A percentile compares a stretch with the other conserved stretches of the same genome.
phyloP scores from a whole-genome alignment of 208 protist genomes.

The Wallacemonas rigidus region DNA sequence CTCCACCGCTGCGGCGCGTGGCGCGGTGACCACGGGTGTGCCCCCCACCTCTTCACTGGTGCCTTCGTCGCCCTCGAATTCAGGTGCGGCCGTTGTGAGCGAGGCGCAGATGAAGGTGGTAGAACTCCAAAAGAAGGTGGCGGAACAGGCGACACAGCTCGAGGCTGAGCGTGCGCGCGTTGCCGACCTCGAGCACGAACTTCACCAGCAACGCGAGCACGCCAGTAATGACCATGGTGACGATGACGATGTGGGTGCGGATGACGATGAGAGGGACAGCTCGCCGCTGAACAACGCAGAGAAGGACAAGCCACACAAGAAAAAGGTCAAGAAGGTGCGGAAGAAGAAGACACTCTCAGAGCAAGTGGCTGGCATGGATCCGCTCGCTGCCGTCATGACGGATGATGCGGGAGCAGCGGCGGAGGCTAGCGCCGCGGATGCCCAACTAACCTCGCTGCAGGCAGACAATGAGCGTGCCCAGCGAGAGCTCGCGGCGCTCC shows the following conservation, averaged over 20 bases:
- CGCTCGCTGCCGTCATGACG: slow-evolving; percentile 16
- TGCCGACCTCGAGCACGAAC: slow-evolving; percentile 36
- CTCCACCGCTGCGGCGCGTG: neutral
- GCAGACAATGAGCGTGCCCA: slow-evolving; percentile 15
- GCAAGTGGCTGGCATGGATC: slow-evolving; percentile 37
- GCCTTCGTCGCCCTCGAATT: too few species aligned
- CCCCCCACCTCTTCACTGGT: too few species aligned
- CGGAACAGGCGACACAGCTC: slow-evolving; percentile 25
- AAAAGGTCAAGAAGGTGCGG: slow-evolving; percentile 57
- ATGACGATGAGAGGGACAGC: slow-evolving; percentile 16
- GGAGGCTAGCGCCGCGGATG: slow-evolving; percentile 4
- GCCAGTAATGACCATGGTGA: neutral
- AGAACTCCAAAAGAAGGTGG: slow-evolving; percentile 13
- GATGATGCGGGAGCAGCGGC: neutral
- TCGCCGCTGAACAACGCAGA: slow-evolving; percentile 9
- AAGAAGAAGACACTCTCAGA: slow-evolving; percentile 53
- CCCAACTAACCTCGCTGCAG: neutral
- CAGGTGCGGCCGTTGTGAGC: neutral
- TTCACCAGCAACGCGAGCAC: slow-evolving; percentile 23
- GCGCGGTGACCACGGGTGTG: neutral
- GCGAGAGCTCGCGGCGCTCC: slow-evolving; percentile 42
- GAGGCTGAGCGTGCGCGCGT: slow-evolving; percentile 35
- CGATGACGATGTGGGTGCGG: slow-evolving; percentile 13
- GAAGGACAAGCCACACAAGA: slow-evolving; percentile 22
- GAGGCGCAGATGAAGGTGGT: slow-evolving; percentile 25